Evolutionary conservation across 2,329 filamentous ascomycete genomes (phyloP), one percentile per base, ranked within the genome.

Genomic region (Colletotrichum phormii): DNA sequence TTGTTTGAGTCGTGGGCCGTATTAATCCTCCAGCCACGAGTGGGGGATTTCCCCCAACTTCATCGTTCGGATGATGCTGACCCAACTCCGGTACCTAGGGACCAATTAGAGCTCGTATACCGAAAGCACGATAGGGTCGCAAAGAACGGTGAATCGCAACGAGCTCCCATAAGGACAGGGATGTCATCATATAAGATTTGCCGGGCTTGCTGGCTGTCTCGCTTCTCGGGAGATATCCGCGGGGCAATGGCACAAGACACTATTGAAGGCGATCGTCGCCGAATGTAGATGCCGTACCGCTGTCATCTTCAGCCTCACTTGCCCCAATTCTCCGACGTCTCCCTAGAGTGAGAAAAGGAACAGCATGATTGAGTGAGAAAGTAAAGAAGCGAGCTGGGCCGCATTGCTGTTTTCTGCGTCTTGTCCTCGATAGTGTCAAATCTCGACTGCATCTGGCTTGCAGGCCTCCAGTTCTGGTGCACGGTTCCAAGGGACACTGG

Each of bases 271-370:
- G 62, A 49, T 67, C 62, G 13, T 59, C 68, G 59, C 37, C 29
- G 53, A 54, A 46, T 33, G 12, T n/a, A 37, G 18, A 35, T 42
- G 35, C 33, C 33, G n/a, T 51, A 24, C 57, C 31, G 57, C 62
- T 71, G 67, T 67, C 67, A 67, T 53, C 24, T 57, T 63, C 33
- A 67, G 53, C 31, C 57, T 73, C 62, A 35, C 58, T 72, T 66
- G 49, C 57, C 58, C 57, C 33, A 53, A 72, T 72, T 72, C 54
- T 73, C 71, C 55, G 67, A 65, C 37, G 37, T 54, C 29, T 68
- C 29, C 63, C 26, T 24, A 46, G 26, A 6, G 54, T 9, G 24
- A 54, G 49, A 53, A 67, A 29, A 22, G 33, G 37, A 9, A 24
- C 24, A 24, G 46, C 29, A 22, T 49, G 42, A 22, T 22, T 49